Conservation (phyloP, 2,329 filamentous ascomycete species). For the Aureobasidium uvarum region DNA sequence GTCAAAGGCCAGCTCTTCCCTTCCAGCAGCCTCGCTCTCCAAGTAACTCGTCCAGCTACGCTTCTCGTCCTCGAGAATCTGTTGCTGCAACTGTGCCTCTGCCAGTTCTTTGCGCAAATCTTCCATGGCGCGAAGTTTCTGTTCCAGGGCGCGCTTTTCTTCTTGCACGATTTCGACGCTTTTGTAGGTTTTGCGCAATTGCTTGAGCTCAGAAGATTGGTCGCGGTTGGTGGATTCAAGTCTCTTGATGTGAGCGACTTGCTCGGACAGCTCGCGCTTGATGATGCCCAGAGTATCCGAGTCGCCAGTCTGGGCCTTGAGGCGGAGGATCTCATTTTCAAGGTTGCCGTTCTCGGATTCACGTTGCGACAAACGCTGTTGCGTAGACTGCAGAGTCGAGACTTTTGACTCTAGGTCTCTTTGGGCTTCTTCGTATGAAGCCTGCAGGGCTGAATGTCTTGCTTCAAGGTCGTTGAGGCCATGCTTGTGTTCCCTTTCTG, state of each 20-base stretch:
- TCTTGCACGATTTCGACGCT: constrained; percentile 94
- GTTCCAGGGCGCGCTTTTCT: constrained; percentile 81
- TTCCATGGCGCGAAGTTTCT: constrained; percentile 71
- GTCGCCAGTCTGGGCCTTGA: constrained; percentile 86
- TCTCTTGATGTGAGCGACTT: constrained; percentile 84
- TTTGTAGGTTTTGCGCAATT: constrained; percentile 75
- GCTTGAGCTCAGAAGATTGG: constrained; percentile 74
- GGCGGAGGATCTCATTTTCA: constrained; percentile 76
- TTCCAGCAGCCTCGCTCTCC: constrained; percentile 61
- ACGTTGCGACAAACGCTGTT: constrained; percentile 65
- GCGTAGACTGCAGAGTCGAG: constrained; percentile 57
- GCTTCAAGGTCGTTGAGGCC: constrained; percentile 60
- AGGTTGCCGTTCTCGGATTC: constrained; percentile 70
- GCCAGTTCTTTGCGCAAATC: constrained; percentile 71
- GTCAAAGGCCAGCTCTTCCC: constrained; percentile 70
- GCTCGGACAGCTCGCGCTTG: constrained; percentile 83
- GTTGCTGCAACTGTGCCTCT: constrained; percentile 77
- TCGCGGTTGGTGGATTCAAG: constrained; percentile 80
- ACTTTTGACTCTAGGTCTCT: constrained; percentile 59
- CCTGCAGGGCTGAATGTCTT: constrained; percentile 58
- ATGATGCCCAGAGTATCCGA: constrained; percentile 81
- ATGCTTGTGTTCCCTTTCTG: constrained; percentile 63
- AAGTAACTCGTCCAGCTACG: constrained; percentile 84
- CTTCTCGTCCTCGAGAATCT: constrained; percentile 84
- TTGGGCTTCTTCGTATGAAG: constrained; percentile 56